These are phyloP conservation scores for Claviceps citrina DNA, from an alignment of 2,329 filamentous ascomycete species.

Conservation along the genomic window DNA sequence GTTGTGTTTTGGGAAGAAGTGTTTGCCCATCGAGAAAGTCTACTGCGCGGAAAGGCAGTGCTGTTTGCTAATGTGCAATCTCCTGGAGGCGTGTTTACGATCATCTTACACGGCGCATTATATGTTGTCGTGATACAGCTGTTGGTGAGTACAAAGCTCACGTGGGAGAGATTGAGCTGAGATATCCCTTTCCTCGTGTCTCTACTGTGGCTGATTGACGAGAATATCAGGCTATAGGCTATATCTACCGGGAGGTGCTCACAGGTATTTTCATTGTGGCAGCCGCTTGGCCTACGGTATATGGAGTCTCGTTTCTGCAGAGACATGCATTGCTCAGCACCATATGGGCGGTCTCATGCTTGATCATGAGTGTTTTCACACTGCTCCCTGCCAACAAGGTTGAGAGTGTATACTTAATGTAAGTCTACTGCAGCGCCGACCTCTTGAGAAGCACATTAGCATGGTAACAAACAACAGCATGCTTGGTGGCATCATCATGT, in stretches of 20 bases:
- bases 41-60: slow-evolving; percentile 48
- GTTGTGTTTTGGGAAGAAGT: slow-evolving; percentile 34
- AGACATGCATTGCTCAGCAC: slow-evolving; percentile 47
- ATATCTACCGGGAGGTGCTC: slow-evolving; percentile 78
- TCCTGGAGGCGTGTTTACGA: slow-evolving; percentile 36
- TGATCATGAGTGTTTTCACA: slow-evolving; percentile 81
- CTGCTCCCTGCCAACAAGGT: slow-evolving; percentile 73
- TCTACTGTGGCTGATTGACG: background rate
- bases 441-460: background rate
- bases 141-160: slow-evolving; percentile 40
- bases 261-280: slow-evolving; percentile 65
- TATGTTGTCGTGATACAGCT: slow-evolving; percentile 68
- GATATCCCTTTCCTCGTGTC: background rate
- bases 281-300: slow-evolving; percentile 60
- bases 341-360: slow-evolving; percentile 63
- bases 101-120: slow-evolving; percentile 46
- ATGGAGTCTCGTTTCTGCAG: slow-evolving; percentile 58
- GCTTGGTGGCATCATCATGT: slow-evolving; percentile 64
- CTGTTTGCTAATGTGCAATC: slow-evolving; percentile 57
- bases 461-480: slow-evolving; percentile 20
- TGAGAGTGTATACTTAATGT: slow-evolving; percentile 65
- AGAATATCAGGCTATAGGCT: slow-evolving; percentile 58
- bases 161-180: slow-evolving; percentile 1
- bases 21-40: slow-evolving; percentile 56
- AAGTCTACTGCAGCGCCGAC: slow-evolving; percentile 16